A percentile compares a stretch with the other conserved stretches of the same genome.
phyloP scores from a whole-genome alignment of 139 green algal genomes.

The Dunaliella primolecta region DNA sequence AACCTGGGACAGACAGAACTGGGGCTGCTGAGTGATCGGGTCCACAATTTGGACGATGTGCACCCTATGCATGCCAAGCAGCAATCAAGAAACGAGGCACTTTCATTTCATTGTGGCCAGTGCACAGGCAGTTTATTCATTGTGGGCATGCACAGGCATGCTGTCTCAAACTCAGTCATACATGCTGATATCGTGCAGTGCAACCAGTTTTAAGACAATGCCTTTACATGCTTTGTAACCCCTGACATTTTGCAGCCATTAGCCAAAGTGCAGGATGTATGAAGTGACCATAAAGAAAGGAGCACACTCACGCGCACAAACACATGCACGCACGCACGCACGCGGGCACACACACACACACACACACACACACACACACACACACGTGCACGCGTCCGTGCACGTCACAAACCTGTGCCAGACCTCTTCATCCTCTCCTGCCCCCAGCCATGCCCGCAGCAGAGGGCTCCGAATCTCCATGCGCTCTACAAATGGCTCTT shows the following conservation, averaged over 20 bases:
- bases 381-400: no score
- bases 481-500: background rate
- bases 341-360: background rate
- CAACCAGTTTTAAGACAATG: background rate
- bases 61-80: background rate
- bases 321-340: background rate
- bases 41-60: background rate
- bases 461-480: slow-evolving; percentile 6
- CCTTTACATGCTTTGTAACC: no score
- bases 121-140: no score
- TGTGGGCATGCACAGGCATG: background rate
- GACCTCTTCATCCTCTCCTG: background rate
- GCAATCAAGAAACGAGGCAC: no score
- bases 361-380: background rate
- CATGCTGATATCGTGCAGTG: background rate
- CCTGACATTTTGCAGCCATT: no score
- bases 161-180: background rate
- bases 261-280: background rate
- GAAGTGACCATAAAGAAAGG: background rate
- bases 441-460: slow-evolving; percentile 1
- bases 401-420: background rate
- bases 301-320: background rate
- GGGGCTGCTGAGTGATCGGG: background rate
- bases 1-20: slow-evolving; percentile 6
- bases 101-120: no score